Evolutionary conservation across 306 rosid species (phyloP).

Genomic region (Begonia loranthoides): DNA sequence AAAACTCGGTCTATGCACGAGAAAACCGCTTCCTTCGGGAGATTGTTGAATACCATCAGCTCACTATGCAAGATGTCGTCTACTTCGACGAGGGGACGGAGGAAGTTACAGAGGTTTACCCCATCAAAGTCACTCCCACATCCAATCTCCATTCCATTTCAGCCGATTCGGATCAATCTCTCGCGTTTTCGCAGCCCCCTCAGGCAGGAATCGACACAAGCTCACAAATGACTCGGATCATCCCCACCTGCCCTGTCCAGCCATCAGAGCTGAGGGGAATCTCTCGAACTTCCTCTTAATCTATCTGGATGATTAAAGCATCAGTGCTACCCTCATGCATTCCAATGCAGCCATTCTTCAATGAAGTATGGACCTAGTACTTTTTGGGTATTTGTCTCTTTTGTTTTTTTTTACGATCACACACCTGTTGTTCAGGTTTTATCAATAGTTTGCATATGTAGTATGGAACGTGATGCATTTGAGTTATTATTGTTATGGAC

Average conservation of each 20-base stretch:
- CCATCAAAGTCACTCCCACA: constrained; percentile 35
- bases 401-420: too few relatives aligned
- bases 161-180: constrained; percentile 13
- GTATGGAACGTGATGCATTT: too few relatives aligned
- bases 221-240: constrained; percentile 23
- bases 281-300: neutral
- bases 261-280: constrained; percentile 9
- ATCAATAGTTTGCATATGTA: too few relatives aligned
- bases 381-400: too few relatives aligned
- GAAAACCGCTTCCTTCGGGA: constrained; percentile 93
- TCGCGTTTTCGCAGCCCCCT: constrained; percentile 13
- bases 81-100: constrained; percentile 80
- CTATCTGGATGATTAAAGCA: neutral
- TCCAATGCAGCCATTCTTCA: too few relatives aligned
- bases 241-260: constrained; percentile 8
- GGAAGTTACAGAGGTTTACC: constrained; percentile 90
- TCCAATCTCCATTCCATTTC: constrained; percentile 18
- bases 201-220: constrained; percentile 12
- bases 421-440: too few relatives aligned
- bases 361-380: too few relatives aligned
- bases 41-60: constrained; percentile 94
- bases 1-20: constrained; percentile 77
- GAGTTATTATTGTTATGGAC: too few relatives aligned
- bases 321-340: too few relatives aligned
- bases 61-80: constrained; percentile 93